Percentiles rank a stretch among this genome's conserved stretches.
Evolutionary conservation across 192 early-diverging fungal genomes (phyloP).

Genomic region (Entomortierella beljakovae): DNA sequence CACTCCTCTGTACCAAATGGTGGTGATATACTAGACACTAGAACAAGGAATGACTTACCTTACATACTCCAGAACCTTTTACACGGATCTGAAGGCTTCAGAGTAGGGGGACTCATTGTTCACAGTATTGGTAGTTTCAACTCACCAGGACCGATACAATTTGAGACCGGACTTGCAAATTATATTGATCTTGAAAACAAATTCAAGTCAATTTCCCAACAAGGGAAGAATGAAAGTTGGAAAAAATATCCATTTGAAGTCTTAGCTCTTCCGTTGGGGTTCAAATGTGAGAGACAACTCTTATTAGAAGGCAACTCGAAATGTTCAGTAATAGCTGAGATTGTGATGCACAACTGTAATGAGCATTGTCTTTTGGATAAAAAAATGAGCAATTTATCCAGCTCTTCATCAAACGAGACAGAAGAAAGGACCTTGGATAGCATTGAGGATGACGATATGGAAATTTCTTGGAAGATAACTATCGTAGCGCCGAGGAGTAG

Average conservation of each 20-base stretch:
- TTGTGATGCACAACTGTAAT: neutral
- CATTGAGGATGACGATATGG: neutral
- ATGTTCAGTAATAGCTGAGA: neutral
- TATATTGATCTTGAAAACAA: constrained; percentile 15
- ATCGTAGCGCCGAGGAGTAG: neutral
- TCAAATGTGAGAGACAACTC: constrained; percentile 11
- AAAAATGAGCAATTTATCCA: neutral
- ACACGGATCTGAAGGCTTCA: neutral
- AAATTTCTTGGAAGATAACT: neutral
- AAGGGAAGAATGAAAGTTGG: neutral
- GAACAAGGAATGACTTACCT: neutral
- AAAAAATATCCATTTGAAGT: neutral
- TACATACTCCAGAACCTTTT: neutral
- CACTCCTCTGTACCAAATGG: neutral
- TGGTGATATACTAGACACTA: neutral
- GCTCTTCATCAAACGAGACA: neutral
- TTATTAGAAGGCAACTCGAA: neutral
- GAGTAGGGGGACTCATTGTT: constrained; percentile 7
- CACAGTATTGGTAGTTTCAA: constrained; percentile 14
- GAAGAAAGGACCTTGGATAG: neutral
- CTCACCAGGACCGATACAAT: neutral
- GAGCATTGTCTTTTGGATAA: neutral
- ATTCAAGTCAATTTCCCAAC: neutral
- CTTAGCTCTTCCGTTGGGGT: constrained; percentile 12
- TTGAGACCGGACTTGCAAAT: constrained; percentile 17